Evolutionary conservation across 768 basidiomycete species (phyloP).

Genomic region (Lentinula raphanica): DNA sequence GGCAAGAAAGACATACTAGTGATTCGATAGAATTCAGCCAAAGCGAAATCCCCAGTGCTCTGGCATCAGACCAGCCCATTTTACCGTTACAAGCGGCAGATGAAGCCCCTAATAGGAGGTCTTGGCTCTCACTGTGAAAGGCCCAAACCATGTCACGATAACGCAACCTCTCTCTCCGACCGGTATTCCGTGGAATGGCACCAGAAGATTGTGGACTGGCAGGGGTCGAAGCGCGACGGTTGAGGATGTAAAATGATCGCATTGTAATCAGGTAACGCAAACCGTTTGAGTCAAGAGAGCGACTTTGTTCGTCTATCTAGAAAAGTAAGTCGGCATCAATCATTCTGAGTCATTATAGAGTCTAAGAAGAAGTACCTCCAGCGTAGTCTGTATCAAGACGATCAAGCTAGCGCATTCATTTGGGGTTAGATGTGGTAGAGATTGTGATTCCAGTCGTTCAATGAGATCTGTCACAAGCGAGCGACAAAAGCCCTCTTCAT

Average conservation of each 20-base stretch:
- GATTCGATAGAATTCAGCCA: constrained; percentile 81
- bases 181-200: constrained; percentile 39
- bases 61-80: constrained; percentile 87
- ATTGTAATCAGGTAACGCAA: constrained; percentile 90
- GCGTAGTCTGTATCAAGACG: constrained; percentile 79
- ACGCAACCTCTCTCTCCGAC: constrained; percentile 70
- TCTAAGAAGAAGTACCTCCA: constrained; percentile 56
- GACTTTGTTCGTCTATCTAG: constrained; percentile 84
- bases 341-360: neutral
- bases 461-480: constrained; percentile 56
- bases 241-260: constrained; percentile 85
- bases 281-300: constrained; percentile 90
- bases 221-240: constrained; percentile 52
- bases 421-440: constrained; percentile 65
- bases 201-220: constrained; percentile 42
- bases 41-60: constrained; percentile 77
- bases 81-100: constrained; percentile 72
- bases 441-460: constrained; percentile 53
- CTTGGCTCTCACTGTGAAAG: constrained; percentile 92
- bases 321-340: neutral
- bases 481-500: constrained; percentile 57
- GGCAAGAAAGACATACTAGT: constrained; percentile 48
- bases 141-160: constrained; percentile 98
- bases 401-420: constrained; percentile 82
- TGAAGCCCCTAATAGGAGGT: constrained; percentile 68